phyloP scores from a whole-genome alignment of 1,284 basidiomycete genomes.

The Salmacisia buchloeana region DNA sequence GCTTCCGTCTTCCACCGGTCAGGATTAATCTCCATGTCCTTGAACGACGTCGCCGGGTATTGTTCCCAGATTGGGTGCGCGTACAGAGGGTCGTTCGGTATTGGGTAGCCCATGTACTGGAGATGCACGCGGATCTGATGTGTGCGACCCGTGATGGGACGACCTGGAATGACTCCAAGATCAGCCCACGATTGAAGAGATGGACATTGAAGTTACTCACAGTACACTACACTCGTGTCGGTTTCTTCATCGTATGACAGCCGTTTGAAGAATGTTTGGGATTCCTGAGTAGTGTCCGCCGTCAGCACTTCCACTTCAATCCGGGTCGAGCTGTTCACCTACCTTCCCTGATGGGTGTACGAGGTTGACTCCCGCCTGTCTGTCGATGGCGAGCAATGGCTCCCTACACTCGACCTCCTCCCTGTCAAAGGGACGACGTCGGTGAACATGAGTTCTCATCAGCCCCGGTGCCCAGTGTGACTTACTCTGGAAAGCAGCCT shows the following conservation, averaged over 20 bases:
- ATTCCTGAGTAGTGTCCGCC: slow-evolving; percentile 50
- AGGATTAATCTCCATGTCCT: slow-evolving; percentile 24
- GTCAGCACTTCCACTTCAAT: neutral
- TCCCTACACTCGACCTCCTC: slow-evolving; percentile 75
- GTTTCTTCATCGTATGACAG: slow-evolving; percentile 76
- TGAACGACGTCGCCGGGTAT: slow-evolving; percentile 25
- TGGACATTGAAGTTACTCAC: slow-evolving; percentile 52
- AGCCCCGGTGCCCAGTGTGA: slow-evolving; percentile 55
- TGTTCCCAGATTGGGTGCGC: slow-evolving; percentile 44
- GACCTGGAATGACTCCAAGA: slow-evolving; percentile 60
- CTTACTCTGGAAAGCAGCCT: slow-evolving; percentile 20
- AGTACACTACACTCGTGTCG: slow-evolving; percentile 81
- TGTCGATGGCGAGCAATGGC: slow-evolving; percentile 83
- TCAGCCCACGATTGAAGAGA: neutral
- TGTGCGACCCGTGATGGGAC: slow-evolving; percentile 60
- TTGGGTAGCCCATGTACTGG: slow-evolving; percentile 86
- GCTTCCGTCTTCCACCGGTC: slow-evolving; percentile 41
- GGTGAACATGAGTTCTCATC: slow-evolving; percentile 43
- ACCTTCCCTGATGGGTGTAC: slow-evolving; percentile 60
- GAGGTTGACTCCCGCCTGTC: slow-evolving; percentile 91
- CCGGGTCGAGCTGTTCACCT: neutral
- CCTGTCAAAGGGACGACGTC: neutral
- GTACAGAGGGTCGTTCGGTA: slow-evolving; percentile 60
- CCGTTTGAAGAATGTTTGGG: slow-evolving; percentile 81
- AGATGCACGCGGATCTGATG: slow-evolving; percentile 95